A percentile compares a stretch with the other conserved stretches of the same genome.
Evolutionary conservation across 805 yeast genomes (phyloP).

Genomic region (Spathaspora sp.): DNA sequence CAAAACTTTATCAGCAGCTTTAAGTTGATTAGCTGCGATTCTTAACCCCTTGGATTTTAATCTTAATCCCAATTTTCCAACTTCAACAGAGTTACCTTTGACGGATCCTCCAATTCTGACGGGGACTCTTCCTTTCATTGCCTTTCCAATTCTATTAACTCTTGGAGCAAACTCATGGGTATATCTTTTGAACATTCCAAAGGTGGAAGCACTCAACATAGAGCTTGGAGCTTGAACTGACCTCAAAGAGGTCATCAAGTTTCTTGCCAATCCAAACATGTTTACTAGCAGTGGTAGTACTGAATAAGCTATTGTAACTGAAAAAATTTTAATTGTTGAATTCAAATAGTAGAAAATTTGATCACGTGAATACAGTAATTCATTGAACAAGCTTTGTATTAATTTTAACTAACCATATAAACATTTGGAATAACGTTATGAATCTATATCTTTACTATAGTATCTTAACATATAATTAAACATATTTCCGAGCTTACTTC

Average conservation of each 20-base stretch:
- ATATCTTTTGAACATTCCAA: slow-evolving; percentile 28
- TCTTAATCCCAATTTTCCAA: slow-evolving; percentile 84
- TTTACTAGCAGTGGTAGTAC: no score
- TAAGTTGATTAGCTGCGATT: slow-evolving; percentile 80
- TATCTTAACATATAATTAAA: no score
- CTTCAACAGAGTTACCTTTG: slow-evolving; percentile 78
- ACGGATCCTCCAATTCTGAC: slow-evolving; percentile 93
- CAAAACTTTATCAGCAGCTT: slow-evolving; percentile 85
- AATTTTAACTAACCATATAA: no score
- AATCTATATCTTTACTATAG: no score
- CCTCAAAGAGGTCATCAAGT: not conserved
- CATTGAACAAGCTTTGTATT: not conserved
- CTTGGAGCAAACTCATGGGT: slow-evolving; percentile 80
- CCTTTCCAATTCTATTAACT: slow-evolving; percentile 62
- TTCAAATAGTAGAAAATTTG: not conserved
- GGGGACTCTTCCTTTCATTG: slow-evolving; percentile 90
- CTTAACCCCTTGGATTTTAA: slow-evolving; percentile 85
- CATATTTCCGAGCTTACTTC: no score
- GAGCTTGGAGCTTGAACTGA: not conserved
- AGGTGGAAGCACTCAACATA: slow-evolving; percentile 1
- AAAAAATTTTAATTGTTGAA: not conserved
- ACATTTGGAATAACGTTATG: no score
- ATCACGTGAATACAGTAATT: not conserved
- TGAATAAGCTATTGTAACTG: not conserved
- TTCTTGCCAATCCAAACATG: slow-evolving; percentile 6